Percentiles rank a stretch among this genome's conserved stretches.
Evolutionary conservation across 495 filamentous ascomycete genomes (phyloP).

Genomic region (Xylaria bambusicola): DNA sequence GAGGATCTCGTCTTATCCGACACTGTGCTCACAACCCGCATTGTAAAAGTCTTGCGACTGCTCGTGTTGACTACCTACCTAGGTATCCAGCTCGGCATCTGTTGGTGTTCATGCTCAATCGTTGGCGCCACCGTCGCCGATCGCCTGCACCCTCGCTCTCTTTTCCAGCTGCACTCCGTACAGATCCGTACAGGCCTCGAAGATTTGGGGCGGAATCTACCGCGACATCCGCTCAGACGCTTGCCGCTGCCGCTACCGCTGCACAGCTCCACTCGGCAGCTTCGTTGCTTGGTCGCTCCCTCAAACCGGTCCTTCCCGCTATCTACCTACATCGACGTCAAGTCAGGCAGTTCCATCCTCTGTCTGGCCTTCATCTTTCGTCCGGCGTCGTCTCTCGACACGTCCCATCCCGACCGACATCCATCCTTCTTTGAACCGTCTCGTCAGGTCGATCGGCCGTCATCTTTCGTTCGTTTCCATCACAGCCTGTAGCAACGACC

Average conservation of each 20-base stretch:
- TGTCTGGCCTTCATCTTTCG: conserved; percentile 5
- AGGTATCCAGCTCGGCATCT: background rate
- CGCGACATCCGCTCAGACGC: conserved; percentile 15
- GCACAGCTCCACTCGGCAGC: conserved; percentile 17
- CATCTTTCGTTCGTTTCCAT: background rate
- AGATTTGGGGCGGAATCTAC: conserved; percentile 13
- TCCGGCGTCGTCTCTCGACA: background rate
- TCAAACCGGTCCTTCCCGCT: no score
- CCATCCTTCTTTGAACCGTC: conserved; percentile 2
- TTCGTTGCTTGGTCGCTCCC: background rate
- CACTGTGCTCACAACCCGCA: no score
- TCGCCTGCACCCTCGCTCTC: background rate
- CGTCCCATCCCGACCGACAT: conserved; percentile 6
- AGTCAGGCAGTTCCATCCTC: no score
- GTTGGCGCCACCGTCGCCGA: conserved; percentile 3
- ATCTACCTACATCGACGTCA: background rate
- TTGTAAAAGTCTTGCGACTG: no score
- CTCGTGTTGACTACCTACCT: no score
- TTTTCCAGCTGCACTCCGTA: no score
- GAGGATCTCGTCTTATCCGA: no score
- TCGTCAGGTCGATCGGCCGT: background rate
- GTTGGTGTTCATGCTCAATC: background rate
- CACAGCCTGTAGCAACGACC: conserved; percentile 5
- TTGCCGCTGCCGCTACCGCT: background rate
- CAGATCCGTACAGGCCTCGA: no score